These are phyloP conservation scores for Mentha longifolia DNA, from an alignment of 257 asterid genomes.

Conservation along the genomic window DNA sequence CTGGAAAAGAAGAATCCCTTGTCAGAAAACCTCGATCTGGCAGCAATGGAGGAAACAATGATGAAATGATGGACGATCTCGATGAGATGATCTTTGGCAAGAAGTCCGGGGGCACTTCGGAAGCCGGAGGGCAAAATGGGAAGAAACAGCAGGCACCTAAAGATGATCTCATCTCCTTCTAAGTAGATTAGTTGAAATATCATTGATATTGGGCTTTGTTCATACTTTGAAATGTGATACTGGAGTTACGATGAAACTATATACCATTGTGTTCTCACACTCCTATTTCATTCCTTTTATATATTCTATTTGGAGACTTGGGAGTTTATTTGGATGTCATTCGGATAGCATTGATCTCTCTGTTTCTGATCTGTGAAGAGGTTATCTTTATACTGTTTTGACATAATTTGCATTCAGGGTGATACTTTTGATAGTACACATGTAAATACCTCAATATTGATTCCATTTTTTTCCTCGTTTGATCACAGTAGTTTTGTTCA, in stretches of 20 bases:
- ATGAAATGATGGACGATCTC: constrained; percentile 92
- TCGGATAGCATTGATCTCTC: background rate
- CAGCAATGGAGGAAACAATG: constrained; percentile 60
- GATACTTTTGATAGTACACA: too few relatives aligned
- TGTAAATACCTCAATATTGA: too few relatives aligned
- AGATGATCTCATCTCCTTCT: constrained; percentile 86
- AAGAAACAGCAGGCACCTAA: constrained; percentile 70
- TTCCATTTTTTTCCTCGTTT: too few relatives aligned
- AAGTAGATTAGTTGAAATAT: constrained; percentile 31
- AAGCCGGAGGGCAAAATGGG: constrained; percentile 48
- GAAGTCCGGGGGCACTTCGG: constrained; percentile 70
- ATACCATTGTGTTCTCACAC: background rate
- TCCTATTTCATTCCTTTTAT: background rate
- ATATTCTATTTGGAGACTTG: constrained; percentile 12
- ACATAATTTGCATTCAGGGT: too few relatives aligned
- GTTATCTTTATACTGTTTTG: background rate
- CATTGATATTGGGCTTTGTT: constrained; percentile 32
- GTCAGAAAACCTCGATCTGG: constrained; percentile 61
- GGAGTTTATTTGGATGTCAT: constrained; percentile 19
- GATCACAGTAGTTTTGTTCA: too few relatives aligned
- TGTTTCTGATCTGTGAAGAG: constrained; percentile 1
- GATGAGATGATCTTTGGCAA: constrained; percentile 98
- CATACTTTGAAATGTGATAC: constrained; percentile 31
- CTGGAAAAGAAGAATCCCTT: constrained; percentile 63
- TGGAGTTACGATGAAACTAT: constrained; percentile 9